Evolutionary conservation across 2,329 filamentous ascomycete species (phyloP).

Genomic region (Botrytis cinerea): DNA sequence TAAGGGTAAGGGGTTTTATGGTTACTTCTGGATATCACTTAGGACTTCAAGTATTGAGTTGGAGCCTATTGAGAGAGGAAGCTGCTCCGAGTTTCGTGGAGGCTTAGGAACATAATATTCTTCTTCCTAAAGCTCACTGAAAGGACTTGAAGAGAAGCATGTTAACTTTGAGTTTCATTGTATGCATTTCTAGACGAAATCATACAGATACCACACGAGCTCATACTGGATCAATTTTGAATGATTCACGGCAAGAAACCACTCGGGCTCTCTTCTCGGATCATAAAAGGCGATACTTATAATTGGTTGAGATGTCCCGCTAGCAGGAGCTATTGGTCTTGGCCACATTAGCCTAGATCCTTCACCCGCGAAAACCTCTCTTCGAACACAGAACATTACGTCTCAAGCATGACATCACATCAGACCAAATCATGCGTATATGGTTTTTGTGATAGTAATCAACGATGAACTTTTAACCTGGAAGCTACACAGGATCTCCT

Average conservation of each 20-base stretch:
- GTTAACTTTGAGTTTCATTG: not conserved
- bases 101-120: rapidly evolving
- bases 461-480: not conserved
- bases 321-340: not conserved
- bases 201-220: not conserved
- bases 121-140: too few relatives aligned
- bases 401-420: not conserved
- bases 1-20: too few relatives aligned
- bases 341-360: not conserved
- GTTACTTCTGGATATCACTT: not conserved
- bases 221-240: not conserved
- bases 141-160: not conserved
- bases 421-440: too few relatives aligned
- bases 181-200: not conserved
- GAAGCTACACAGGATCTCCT: not conserved
- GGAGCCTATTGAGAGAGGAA: not conserved
- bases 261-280: not conserved
- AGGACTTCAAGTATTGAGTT: not conserved
- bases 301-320: not conserved
- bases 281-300: not conserved
- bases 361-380: not conserved
- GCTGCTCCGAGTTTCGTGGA: not conserved
- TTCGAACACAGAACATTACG: too few relatives aligned
- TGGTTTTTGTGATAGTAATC: not conserved
- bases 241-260: not conserved